phyloP scores from a whole-genome alignment of 2,329 filamentous ascomycete genomes.

The Phaeoacremonium minimum region DNA sequence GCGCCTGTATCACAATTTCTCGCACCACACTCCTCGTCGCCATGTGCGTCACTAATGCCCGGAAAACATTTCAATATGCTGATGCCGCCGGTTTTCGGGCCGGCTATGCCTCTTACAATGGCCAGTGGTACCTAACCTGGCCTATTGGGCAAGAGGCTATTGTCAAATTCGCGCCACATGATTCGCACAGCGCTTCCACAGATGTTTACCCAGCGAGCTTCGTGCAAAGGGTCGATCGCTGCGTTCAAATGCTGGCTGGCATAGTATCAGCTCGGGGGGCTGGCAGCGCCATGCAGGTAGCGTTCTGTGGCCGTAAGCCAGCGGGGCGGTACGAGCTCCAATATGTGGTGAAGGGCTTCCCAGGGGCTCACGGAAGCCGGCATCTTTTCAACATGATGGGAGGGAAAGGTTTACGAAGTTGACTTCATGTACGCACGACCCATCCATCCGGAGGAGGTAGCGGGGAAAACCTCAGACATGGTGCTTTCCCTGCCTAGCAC shows the following conservation, averaged over 20 bases:
- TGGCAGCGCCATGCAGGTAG: constrained; percentile 13
- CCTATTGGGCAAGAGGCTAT: constrained; percentile 22
- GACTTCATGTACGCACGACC: constrained; percentile 19
- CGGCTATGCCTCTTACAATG: constrained; percentile 24
- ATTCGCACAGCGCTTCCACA: constrained; percentile 15
- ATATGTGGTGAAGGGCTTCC: constrained; percentile 18
- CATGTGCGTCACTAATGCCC: constrained; percentile 20
- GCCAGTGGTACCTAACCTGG: constrained; percentile 26
- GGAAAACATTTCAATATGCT: constrained; percentile 21
- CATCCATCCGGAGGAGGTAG: background rate
- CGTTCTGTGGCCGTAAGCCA: constrained; percentile 17
- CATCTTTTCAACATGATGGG: constrained; percentile 26
- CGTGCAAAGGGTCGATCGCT: constrained; percentile 17
- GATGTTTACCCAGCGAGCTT: constrained; percentile 19
- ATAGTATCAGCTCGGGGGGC: constrained; percentile 10
- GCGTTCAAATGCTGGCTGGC: constrained; percentile 18
- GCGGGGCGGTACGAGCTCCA: constrained; percentile 16
- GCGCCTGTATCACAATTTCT: constrained; percentile 12
- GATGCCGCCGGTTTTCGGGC: constrained; percentile 23
- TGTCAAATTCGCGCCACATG: constrained; percentile 19
- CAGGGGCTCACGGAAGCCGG: constrained; percentile 20
- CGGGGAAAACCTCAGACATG: background rate
- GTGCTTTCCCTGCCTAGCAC: constrained; percentile 15
- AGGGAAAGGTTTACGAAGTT: constrained; percentile 22
- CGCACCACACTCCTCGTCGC: constrained; percentile 8